These are phyloP conservation scores for Xerophyta viscosa DNA, from an alignment of 106 monocot species.

Conservation along the genomic window DNA sequence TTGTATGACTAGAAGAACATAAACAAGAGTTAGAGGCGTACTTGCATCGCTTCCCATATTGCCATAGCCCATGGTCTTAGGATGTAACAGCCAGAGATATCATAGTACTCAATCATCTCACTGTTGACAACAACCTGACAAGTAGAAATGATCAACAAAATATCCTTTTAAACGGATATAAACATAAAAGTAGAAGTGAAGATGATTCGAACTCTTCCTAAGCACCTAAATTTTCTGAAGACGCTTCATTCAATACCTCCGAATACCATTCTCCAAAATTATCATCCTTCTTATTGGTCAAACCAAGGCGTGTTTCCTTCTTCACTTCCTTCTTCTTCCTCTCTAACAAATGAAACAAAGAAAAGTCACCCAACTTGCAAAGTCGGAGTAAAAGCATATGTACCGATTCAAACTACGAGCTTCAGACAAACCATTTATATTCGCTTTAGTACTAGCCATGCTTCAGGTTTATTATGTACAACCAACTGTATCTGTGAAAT, in stretches of 20 bases:
- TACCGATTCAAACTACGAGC: too few relatives aligned
- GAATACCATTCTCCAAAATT: constrained; percentile 98
- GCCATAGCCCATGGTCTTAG: constrained; percentile 81
- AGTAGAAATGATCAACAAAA: not conserved
- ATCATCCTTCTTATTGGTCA: constrained; percentile 79
- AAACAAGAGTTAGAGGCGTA: constrained; percentile 15
- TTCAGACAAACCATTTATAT: too few relatives aligned
- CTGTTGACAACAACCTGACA: constrained; percentile 70
- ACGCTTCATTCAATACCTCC: constrained; percentile 37
- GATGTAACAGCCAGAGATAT: constrained; percentile 89
- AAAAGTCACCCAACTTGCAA: too few relatives aligned
- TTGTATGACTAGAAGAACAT: not conserved
- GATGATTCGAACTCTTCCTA: too few relatives aligned
- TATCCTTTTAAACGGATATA: not conserved
- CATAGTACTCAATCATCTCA: constrained; percentile 95
- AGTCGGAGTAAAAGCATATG: too few relatives aligned
- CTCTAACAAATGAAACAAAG: too few relatives aligned
- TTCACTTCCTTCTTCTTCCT: constrained; percentile 89
- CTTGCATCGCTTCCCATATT: constrained; percentile 87
- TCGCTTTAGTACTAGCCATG: too few relatives aligned
- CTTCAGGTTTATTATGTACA: too few relatives aligned
- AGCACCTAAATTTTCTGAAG: not conserved
- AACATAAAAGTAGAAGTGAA: not conserved
- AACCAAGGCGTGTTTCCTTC: constrained; percentile 86
- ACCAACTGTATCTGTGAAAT: too few relatives aligned